phyloP scores from a whole-genome alignment of 805 yeast genomes.

The Wickerhamomyces strasburgensis region DNA sequence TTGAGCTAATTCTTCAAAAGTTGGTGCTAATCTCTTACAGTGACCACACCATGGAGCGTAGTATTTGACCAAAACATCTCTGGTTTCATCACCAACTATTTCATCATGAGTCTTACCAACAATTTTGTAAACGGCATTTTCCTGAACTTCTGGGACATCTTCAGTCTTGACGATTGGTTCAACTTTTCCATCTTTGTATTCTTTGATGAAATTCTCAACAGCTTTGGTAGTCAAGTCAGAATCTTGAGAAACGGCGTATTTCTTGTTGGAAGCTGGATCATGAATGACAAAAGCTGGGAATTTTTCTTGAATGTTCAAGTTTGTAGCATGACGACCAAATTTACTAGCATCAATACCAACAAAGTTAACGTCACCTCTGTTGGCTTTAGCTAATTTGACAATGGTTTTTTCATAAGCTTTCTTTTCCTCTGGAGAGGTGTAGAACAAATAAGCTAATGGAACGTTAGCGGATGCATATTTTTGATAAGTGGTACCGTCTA shows the following conservation, averaged over 20 bases:
- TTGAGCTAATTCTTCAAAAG: conserved; percentile 80
- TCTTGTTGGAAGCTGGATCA: conserved; percentile 59
- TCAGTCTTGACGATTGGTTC: conserved; percentile 79
- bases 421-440: conserved; percentile 63
- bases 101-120: conserved; percentile 82
- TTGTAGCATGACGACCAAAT: conserved; percentile 83
- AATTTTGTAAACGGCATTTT: conserved; percentile 64
- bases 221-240: conserved; percentile 43
- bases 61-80: conserved; percentile 82
- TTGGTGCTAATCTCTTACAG: conserved; percentile 87
- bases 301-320: conserved; percentile 75
- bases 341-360: conserved; percentile 80
- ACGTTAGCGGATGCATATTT: conserved; percentile 63
- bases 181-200: conserved; percentile 59
- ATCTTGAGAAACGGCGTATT: conserved; percentile 72
- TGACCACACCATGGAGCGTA: conserved; percentile 99
- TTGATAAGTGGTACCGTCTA: conserved; percentile 73
- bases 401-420: conserved; percentile 48
- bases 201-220: conserved; percentile 57
- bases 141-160: conserved; percentile 79
- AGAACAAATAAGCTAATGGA: conserved; percentile 89
- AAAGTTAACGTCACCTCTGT: conserved; percentile 78
- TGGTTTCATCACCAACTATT: conserved; percentile 48
- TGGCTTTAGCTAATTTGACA: conserved; percentile 60
- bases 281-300: conserved; percentile 92